Base-by-base conservation (phyloP, 192 early-diverging fungal genomes). In the Coemansia sp. region DNA sequence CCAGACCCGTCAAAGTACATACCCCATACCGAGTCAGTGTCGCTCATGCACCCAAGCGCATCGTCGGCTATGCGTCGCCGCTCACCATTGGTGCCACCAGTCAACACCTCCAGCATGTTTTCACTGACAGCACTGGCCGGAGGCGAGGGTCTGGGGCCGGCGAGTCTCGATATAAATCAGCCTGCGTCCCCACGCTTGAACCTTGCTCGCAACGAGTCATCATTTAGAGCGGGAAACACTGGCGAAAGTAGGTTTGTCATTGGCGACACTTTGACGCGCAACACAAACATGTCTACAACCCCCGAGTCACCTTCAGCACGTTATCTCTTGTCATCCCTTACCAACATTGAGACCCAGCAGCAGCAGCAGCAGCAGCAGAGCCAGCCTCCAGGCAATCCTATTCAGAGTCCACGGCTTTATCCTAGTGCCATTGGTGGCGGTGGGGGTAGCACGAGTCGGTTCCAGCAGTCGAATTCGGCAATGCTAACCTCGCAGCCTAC, bases 271-370 rank as follows among this genome's bases (percentile, higher is more conserved):
- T 50, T 34, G 21, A 24, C 61, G 18, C 59, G 34, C 14, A 38
- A 43, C 11, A 54, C 44, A 6, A 19, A n/a, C 15, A 17, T 61
- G 19, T 33, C 61, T 4, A 41, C 61, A 4, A 65, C 60, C 19
- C 73, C 73, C 12, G 64, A 55, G 18, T 77, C 73, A 0, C 73
- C 73, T 5, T 62, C 61, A 5, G 45, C 37, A 8, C 64, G 64
- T 23, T 53, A 70, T 18, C 25, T 70, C 1, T 24, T 60, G n/a
- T 60, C 73, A 4, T 67, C 68, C 17, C 68, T 77, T 17, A 64
- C 64, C 9, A 62, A 63, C 38, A 41, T 70, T 5, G 73, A 77
- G 7, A 25, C 27, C 2, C 43, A 52, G 48, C 66, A 58, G 22
- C 41, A 47, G 45, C 45, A 47, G 23, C 46, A 48, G 46, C 46